A percentile compares a stretch with the other conserved stretches of the same genome.
These are phyloP conservation scores for Zygosaccharomyces pseudobailii DNA, from an alignment of 1,139 yeast species.

Conservation along the genomic window DNA sequence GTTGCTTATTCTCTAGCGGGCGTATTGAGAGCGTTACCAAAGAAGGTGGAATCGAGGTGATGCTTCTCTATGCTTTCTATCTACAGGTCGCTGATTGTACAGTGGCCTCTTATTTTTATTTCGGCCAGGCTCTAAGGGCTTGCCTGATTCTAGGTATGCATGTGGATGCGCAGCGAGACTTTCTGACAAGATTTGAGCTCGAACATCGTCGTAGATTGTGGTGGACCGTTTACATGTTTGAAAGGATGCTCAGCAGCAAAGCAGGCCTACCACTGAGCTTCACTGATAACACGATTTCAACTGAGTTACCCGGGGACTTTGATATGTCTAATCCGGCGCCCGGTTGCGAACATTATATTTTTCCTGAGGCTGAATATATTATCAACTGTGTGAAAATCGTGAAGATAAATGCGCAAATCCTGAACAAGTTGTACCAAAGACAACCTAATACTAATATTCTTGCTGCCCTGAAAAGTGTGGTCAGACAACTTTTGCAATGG, in stretches of 20 bases:
- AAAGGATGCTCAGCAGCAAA: conserved; percentile 77
- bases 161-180: conserved; percentile 71
- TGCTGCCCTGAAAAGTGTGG: conserved; percentile 68
- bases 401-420: conserved; percentile 70
- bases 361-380: conserved; percentile 77
- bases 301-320: conserved; percentile 71
- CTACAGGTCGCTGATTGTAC: conserved; percentile 84
- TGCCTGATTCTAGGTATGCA: conserved; percentile 77
- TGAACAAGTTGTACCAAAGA: conserved; percentile 68
- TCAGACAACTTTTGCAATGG: conserved; percentile 68
- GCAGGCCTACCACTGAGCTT: conserved; percentile 79
- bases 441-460: conserved; percentile 71
- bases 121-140: conserved; percentile 73
- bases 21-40: conserved; percentile 71
- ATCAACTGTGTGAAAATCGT: conserved; percentile 77
- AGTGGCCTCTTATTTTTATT: conserved; percentile 73
- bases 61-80: conserved; percentile 72
- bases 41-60: conserved; percentile 79
- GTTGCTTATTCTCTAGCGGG: conserved; percentile 74
- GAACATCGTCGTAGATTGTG: conserved; percentile 80
- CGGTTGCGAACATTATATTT: conserved; percentile 61
- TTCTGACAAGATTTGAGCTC: conserved; percentile 56
- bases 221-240: conserved; percentile 93
- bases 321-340: conserved; percentile 54
- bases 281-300: conserved; percentile 72